A percentile compares a stretch with the other conserved stretches of the same genome.
These are phyloP conservation scores for Porphyra umbilicalis DNA, from an alignment of 31 red algal genomes.

Conservation along the genomic window DNA sequence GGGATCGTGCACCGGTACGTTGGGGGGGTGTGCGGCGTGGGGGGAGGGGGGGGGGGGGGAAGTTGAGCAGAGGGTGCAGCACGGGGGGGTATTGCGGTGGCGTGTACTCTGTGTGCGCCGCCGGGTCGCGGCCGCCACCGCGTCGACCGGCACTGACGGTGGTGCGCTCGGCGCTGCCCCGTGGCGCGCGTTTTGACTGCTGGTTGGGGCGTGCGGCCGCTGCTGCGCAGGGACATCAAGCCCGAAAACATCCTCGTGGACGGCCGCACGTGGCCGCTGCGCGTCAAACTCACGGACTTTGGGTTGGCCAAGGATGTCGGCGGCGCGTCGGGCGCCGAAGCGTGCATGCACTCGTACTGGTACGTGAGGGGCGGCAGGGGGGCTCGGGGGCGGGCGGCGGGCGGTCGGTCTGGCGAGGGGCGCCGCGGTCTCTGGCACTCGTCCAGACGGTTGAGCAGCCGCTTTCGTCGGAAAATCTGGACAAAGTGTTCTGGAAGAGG, in stretches of 20 bases:
- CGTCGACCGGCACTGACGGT: not conserved
- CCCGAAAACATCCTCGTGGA: slow-evolving; percentile 57
- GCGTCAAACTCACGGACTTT: slow-evolving; percentile 73
- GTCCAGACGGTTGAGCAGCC: no score
- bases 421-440: no score
- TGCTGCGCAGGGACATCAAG: slow-evolving; percentile 40
- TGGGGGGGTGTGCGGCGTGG: not conserved
- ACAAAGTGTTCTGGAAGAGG: no score
- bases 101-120: no score
- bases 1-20: slow-evolving; percentile 45
- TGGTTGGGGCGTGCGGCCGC: not conserved
- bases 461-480: no score
- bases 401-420: no score
- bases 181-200: not conserved
- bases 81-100: no score
- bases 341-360: no score
- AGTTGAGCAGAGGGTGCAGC: no score
- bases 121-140: not conserved
- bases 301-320: slow-evolving; percentile 67
- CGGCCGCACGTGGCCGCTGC: slow-evolving; percentile 41
- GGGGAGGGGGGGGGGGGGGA: not conserved
- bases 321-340: slow-evolving; percentile 20
- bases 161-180: not conserved
- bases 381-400: no score
- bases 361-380: no score